Evolutionary conservation across 805 yeast species (phyloP).

Genomic region (Candida cerambycidarum): DNA sequence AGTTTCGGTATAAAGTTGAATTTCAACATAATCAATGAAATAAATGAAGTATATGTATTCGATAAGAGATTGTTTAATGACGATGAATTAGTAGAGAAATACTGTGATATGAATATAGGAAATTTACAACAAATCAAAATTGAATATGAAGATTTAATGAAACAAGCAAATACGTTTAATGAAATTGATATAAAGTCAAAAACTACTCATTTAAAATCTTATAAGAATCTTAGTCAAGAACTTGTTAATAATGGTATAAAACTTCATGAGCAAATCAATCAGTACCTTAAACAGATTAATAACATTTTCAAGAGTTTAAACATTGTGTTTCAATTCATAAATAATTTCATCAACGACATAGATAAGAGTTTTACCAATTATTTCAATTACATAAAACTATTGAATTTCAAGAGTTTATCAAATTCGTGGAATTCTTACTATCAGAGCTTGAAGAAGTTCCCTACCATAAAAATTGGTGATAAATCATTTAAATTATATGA

Average conservation of each 20-base stretch:
- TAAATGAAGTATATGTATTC: conserved; percentile 57
- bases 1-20: conserved; percentile 66
- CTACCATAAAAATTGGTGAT: conserved; percentile 32
- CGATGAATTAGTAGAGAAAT: conserved; percentile 10
- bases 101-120: conserved; percentile 14
- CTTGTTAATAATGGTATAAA: conserved; percentile 30
- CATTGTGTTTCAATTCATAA: conserved; percentile 49
- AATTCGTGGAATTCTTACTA: conserved; percentile 37
- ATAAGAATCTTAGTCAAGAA: conserved; percentile 54
- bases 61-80: conserved; percentile 58
- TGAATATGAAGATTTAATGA: conserved; percentile 10
- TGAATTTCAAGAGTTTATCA: conserved; percentile 43
- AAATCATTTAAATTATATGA: conserved; percentile 22
- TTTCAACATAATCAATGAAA: conserved; percentile 50
- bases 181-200: conserved; percentile 19
- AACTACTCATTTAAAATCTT: conserved; percentile 39
- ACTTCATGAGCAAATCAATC: conserved; percentile 26
- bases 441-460: conserved; percentile 33
- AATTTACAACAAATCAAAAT: conserved; percentile 9
- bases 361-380: conserved; percentile 45
- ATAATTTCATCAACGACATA: conserved; percentile 48
- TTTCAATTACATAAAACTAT: conserved; percentile 33
- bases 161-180: not conserved
- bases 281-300: conserved; percentile 33
- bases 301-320: conserved; percentile 46